Evolutionary conservation across 345 rosid genomes (phyloP), one percentile per base, ranked within the genome.

Genomic region (Populus tremula): DNA sequence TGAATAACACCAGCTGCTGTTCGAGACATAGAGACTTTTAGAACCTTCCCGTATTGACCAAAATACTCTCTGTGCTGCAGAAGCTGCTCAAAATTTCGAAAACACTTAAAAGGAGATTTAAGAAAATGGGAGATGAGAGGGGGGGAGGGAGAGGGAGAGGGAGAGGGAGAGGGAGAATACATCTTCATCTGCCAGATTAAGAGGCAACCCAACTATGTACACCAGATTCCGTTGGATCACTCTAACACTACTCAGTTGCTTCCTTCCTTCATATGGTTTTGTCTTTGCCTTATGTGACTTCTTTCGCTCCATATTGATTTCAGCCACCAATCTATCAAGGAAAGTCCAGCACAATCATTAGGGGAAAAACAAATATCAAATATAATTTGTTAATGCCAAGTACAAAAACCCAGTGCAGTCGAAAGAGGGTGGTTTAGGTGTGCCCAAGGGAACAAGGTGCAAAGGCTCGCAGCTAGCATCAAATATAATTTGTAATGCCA

Each of bases 1-100:
- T 91, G 95, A 80, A 93, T 85, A 35, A 89, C 87, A 76, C 98
- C 98, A 70, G 95, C 59, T 74, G 97, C 87, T n/a, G 97, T 90
- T n/a, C 93, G 91, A 59, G 97, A 91, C 95, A 93, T 87, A 25
- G 98, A 93, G n/a, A 93, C 97, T 82, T 92, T 94, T 33, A 88
- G 80, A 69, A 93, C 98, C 83, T 91, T 94, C 76, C 98, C 98
- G 80, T 94, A 94, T 76, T 90, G 98, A 65, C 93, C 91, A 84
- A 94, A 94, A 79, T 90, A 93, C 70, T 94, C 97, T 84, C 75
- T 90, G 5, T 38, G 84, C 74, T 89, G 95, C 73, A 94, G 95
- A 84, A 93, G 87, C 98, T 94, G 91, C 50, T 47, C 50, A 14
- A 12, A 13, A 47, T 12, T 82, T 73, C 23, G 43, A 83, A 65